Base-by-base conservation (phyloP, 495 filamentous ascomycete genomes). In the Hypoxylon fuscum region DNA sequence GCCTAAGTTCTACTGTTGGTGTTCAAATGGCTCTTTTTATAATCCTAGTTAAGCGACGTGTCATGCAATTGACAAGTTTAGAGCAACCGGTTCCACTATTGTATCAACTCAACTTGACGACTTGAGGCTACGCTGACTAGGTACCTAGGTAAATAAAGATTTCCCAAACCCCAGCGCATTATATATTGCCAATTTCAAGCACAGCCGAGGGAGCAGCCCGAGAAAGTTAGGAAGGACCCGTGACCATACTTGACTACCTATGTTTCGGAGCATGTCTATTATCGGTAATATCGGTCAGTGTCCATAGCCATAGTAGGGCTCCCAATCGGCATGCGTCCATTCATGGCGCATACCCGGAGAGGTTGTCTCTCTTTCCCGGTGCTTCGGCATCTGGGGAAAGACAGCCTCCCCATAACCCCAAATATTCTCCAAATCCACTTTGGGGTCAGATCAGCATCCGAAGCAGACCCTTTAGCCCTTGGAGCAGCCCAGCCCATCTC, bases 371-470 rank as follows among this genome's bases (percentile, higher is more conserved):
- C 63, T 56, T 43, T 53, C 51, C 63, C 63, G 57, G 57, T 66
- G 56, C 62, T 66, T 61, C 62, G 62, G 62, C 62, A 66, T 66
- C 63, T 66, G 63, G 63, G 57, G 63, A 47, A 57, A 56, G 37
- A 53, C 51, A 12, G 20, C 41, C 41, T 44, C 41, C 52, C 41
- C 63, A 61, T 42, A 57, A 61, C 63, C 57, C 63, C 63, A 66
- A 66, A 61, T 57, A 61, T 65, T 50, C 41, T 47, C 52, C 55
- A 61, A 55, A 66, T 4, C 46, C 57, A 61, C 47, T 37, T 66
- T 49, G 34, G 57, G 63, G 47, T 60, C 56, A 56, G 62, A 66
- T 66, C 62, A 42, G 51, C 62, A 27, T 23, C 40, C 40, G 34
- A 54, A 59, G 50, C 40, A 55, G 46, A 47, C 63, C 57, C 48